These are phyloP conservation scores for Auricularia auricula-judae DNA, from an alignment of 768 basidiomycete species.

Conservation along the genomic window DNA sequence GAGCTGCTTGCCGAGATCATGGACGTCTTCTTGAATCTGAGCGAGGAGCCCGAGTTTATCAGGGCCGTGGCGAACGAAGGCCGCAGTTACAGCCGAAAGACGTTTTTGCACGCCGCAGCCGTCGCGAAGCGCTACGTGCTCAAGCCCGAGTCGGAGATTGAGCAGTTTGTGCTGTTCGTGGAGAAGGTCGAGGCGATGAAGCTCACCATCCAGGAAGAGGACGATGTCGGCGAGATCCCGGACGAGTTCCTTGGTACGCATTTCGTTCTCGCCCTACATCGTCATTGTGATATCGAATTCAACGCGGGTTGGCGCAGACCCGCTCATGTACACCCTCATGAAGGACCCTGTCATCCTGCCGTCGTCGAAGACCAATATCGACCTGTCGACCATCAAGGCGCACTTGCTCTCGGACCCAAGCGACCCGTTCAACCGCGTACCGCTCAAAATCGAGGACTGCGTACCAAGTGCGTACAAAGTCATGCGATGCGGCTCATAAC, in stretches of 20 bases:
- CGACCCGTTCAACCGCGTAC: slow-evolving; percentile 92
- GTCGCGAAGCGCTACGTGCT: slow-evolving; percentile 52
- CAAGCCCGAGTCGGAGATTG: slow-evolving; percentile 71
- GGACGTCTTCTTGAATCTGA: slow-evolving; percentile 83
- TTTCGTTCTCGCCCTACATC: slow-evolving; percentile 6
- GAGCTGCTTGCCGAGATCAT: slow-evolving; percentile 75
- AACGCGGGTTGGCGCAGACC: slow-evolving; percentile 39
- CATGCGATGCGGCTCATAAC: neutral
- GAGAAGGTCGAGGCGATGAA: slow-evolving; percentile 76
- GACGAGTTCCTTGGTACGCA: slow-evolving; percentile 86
- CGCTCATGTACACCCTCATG: slow-evolving; percentile 88
- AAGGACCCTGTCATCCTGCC: slow-evolving; percentile 88
- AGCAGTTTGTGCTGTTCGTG: slow-evolving; percentile 57
- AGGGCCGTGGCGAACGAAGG: slow-evolving; percentile 88
- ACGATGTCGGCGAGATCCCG: slow-evolving; percentile 85
- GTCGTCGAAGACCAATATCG: slow-evolving; percentile 65
- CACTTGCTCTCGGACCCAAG: slow-evolving; percentile 83
- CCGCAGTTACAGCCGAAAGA: slow-evolving; percentile 72
- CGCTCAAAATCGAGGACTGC: slow-evolving; percentile 71
- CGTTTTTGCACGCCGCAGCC: slow-evolving; percentile 70
- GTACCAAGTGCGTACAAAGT: slow-evolving; percentile 44
- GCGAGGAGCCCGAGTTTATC: slow-evolving; percentile 67
- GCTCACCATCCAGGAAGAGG: slow-evolving; percentile 72
- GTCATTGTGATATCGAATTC: neutral
- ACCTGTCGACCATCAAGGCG: slow-evolving; percentile 88